These are phyloP conservation scores for Clitopilus passeckerianus DNA, from an alignment of 768 basidiomycete species.

Conservation along the genomic window DNA sequence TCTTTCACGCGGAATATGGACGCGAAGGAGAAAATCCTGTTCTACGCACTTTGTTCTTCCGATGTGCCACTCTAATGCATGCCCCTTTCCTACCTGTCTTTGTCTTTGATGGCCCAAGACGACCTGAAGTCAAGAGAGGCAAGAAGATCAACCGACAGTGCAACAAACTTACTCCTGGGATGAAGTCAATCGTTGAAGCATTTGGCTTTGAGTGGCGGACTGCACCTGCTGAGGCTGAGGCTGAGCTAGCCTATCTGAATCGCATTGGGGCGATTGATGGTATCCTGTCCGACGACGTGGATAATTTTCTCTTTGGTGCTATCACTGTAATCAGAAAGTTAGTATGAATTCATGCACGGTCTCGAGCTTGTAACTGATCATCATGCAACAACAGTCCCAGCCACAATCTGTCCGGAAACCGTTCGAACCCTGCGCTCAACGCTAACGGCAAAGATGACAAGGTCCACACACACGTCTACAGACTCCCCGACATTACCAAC, in stretches of 20 bases:
- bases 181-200: conserved; percentile 74
- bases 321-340: conserved; percentile 82
- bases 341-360: conserved; percentile 7
- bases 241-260: conserved; percentile 86
- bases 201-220: conserved; percentile 79
- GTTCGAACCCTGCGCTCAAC: conserved; percentile 56
- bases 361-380: background rate
- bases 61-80: conserved; percentile 72
- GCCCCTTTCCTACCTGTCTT: conserved; percentile 84
- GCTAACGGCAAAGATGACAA: conserved; percentile 69
- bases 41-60: conserved; percentile 78
- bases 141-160: conserved; percentile 60
- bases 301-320: conserved; percentile 89
- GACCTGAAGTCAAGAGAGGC: conserved; percentile 77
- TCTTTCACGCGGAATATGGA: conserved; percentile 73
- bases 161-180: conserved; percentile 66
- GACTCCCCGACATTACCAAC: conserved; percentile 29
- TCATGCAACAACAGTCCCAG: conserved; percentile 48
- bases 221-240: conserved; percentile 91
- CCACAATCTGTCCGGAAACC: conserved; percentile 69
- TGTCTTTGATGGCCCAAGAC: conserved; percentile 86
- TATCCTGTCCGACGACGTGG: conserved; percentile 89
- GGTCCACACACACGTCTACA: conserved; percentile 54
- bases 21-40: conserved; percentile 85
- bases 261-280: conserved; percentile 80